phyloP scores from a whole-genome alignment of 1,284 basidiomycete species.

The Ustilago cynodontis region DNA sequence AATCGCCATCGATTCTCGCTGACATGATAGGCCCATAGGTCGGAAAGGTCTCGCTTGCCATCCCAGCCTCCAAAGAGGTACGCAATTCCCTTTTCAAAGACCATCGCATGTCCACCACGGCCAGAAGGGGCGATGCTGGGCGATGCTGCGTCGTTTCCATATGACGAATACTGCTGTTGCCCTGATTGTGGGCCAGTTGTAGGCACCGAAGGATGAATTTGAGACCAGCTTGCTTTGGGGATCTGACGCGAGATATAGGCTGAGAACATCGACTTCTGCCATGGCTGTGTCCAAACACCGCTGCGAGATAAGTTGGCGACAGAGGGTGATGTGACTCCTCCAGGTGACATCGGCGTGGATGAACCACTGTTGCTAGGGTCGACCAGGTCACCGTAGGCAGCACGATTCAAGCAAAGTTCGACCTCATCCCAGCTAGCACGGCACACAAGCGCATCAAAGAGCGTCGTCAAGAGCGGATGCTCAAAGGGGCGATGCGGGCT shows the following conservation, averaged over 20 bases:
- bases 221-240: conserved; percentile 54
- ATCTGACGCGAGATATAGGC: conserved; percentile 55
- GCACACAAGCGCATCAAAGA: conserved; percentile 78
- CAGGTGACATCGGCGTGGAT: conserved; percentile 35
- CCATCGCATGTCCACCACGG: conserved; percentile 85
- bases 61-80: conserved; percentile 87
- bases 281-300: conserved; percentile 39
- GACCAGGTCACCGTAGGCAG: conserved; percentile 50
- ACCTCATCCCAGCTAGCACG: conserved; percentile 77
- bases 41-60: conserved; percentile 77
- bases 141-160: not conserved
- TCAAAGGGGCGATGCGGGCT: conserved; percentile 72
- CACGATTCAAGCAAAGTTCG: conserved; percentile 71
- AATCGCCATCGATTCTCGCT: conserved; percentile 77
- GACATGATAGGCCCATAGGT: conserved; percentile 83
- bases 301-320: conserved; percentile 37
- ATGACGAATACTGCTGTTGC: conserved; percentile 1
- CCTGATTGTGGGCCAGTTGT: conserved; percentile 3
- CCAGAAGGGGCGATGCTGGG: conserved; percentile 44
- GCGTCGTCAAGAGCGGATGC: conserved; percentile 78
- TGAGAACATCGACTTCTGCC: conserved; percentile 57
- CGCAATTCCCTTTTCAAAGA: conserved; percentile 77
- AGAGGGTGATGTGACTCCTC: conserved; percentile 24
- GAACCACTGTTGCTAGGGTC: conserved; percentile 26
- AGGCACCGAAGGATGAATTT: conserved; percentile 36